Evolutionary conservation across 495 filamentous ascomycete genomes (phyloP).

Genomic region (Aspergillus coremiiformis): DNA sequence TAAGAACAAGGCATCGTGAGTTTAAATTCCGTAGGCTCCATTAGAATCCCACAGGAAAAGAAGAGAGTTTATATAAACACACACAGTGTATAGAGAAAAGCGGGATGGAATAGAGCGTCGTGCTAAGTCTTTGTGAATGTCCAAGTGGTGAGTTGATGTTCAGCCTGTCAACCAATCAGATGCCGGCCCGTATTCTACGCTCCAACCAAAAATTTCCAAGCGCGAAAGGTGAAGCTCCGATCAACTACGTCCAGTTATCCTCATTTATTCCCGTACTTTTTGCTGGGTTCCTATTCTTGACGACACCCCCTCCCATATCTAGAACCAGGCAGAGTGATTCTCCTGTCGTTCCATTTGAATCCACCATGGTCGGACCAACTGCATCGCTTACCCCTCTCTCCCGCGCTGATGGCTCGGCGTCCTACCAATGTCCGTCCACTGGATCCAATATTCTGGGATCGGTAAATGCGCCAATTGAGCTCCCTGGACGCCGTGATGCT

Average conservation of each 20-base stretch:
- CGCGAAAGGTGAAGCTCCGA: neutral
- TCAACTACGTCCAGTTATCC: neutral
- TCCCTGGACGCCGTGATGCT: conserved; percentile 63
- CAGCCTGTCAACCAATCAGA: conserved; percentile 16
- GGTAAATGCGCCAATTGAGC: conserved; percentile 91
- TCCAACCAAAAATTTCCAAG: conserved; percentile 14
- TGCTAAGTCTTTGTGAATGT: no score
- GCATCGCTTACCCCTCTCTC: conserved; percentile 46
- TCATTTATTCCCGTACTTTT: neutral
- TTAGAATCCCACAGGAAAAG: no score
- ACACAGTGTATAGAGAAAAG: no score
- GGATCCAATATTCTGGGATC: conserved; percentile 76
- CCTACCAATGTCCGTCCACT: conserved; percentile 57
- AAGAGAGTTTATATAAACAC: no score
- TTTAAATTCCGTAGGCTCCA: no score
- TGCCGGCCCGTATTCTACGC: conserved; percentile 7
- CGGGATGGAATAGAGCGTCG: no score
- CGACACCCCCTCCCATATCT: neutral
- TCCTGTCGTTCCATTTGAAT: neutral
- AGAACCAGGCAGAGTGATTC: neutral
- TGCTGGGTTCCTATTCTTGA: neutral
- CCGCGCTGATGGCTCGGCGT: conserved; percentile 82
- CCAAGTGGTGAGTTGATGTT: neutral
- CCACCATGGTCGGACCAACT: conserved; percentile 31
- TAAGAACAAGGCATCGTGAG: no score